Conservation (phyloP, 441 rosid species). For the Populus tomentosa region DNA sequence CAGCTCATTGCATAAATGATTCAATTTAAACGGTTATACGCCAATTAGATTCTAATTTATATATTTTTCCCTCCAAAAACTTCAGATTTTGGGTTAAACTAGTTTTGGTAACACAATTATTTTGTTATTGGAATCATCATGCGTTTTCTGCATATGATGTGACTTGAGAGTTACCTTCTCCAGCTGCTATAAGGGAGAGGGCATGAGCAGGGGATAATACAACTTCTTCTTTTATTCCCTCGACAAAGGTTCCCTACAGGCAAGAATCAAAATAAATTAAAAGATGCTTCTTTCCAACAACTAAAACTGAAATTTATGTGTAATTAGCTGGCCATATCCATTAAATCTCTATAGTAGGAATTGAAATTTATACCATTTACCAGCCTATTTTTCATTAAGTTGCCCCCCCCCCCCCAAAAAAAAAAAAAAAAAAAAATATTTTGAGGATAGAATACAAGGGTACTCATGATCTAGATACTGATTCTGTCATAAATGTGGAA, state of each 20-base stretch:
- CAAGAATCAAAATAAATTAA: constrained; percentile 25
- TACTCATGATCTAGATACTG: background rate
- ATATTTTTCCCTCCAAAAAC: background rate
- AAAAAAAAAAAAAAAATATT: no score
- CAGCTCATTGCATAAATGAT: background rate
- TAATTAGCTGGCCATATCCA: background rate
- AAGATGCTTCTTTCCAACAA: background rate
- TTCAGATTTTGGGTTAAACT: background rate
- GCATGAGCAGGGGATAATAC: constrained; percentile 99
- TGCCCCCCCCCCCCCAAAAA: background rate
- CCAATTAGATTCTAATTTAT: background rate
- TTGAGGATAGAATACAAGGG: no score
- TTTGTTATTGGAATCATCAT: no score
- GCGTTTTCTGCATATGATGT: constrained; percentile 12
- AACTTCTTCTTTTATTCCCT: constrained; percentile 99
- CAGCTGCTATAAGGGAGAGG: constrained; percentile 97
- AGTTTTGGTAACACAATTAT: background rate
- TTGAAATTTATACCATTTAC: background rate
- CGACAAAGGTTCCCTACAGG: constrained; percentile 92
- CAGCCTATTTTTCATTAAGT: background rate
- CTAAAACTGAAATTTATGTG: background rate
- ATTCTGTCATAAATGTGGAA: background rate
- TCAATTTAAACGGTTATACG: background rate
- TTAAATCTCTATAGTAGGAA: no score
- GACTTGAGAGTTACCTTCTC: constrained; percentile 73